These are phyloP conservation scores for Aspergillus flavus DNA, from an alignment of 2,329 filamentous ascomycete species.

Conservation along the genomic window DNA sequence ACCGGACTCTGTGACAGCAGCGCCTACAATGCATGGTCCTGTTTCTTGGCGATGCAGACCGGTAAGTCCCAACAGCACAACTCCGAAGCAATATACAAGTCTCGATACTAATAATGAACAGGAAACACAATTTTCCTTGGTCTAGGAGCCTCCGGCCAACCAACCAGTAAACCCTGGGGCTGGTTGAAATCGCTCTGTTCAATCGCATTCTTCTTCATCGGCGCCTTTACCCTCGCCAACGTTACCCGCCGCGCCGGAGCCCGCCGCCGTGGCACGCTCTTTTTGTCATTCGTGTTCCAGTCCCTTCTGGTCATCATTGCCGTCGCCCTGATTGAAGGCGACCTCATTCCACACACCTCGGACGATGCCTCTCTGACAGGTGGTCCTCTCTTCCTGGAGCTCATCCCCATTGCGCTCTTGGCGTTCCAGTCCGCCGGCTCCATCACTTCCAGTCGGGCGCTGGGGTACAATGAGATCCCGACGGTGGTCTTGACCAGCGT, in stretches of 20 bases:
- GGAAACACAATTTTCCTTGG: slow-evolving; percentile 52
- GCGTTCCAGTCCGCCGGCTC: slow-evolving; percentile 50
- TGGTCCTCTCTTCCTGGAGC: slow-evolving; percentile 39
- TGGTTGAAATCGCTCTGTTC: slow-evolving; percentile 50
- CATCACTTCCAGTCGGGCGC: slow-evolving; percentile 45
- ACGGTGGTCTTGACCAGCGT: slow-evolving; percentile 51
- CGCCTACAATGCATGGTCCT: slow-evolving; percentile 51
- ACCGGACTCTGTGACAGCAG: slow-evolving; percentile 50
- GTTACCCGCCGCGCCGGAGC: slow-evolving; percentile 40
- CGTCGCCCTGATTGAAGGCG: slow-evolving; percentile 42
- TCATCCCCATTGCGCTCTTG: slow-evolving; percentile 47
- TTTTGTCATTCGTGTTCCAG: slow-evolving; percentile 46
- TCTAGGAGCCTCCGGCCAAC: slow-evolving; percentile 46
- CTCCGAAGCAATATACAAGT: not conserved
- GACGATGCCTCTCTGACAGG: slow-evolving; percentile 23
- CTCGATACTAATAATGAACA: slow-evolving; percentile 19
- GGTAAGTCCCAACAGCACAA: slow-evolving; percentile 32
- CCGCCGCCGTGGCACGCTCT: slow-evolving; percentile 39
- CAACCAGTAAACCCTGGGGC: slow-evolving; percentile 41
- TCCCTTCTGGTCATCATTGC: slow-evolving; percentile 42
- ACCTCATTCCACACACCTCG: slow-evolving; percentile 40
- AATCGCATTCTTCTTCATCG: slow-evolving; percentile 45
- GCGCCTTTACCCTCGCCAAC: slow-evolving; percentile 43
- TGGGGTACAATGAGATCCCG: slow-evolving; percentile 48
- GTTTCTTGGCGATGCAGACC: slow-evolving; percentile 52